A percentile compares a stretch with the other conserved stretches of the same genome.
Conservation (phyloP, 1,284 basidiomycete species). For the Farysia itapuensis region DNA sequence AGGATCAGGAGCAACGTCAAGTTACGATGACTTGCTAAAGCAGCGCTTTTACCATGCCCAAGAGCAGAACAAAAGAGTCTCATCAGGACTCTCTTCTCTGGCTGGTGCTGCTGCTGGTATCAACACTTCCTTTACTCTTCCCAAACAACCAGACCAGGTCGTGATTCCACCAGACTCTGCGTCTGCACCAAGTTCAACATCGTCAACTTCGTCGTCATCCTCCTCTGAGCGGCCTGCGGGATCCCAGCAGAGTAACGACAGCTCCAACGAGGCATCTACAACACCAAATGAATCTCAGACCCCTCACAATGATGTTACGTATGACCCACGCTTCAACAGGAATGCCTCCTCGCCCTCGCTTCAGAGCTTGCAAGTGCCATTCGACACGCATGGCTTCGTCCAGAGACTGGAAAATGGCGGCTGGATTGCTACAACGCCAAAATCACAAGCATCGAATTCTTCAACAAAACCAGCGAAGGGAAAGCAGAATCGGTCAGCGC, state of each 20-base stretch:
- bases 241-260: constrained; percentile 1
- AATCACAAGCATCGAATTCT: constrained; percentile 6
- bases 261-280: too few species aligned
- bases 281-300: too few species aligned
- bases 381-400: constrained; percentile 53
- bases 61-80: constrained; percentile 38
- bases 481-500: constrained; percentile 14
- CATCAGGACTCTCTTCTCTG: constrained; percentile 18
- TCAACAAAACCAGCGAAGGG: constrained; percentile 5
- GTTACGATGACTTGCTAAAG: constrained; percentile 44
- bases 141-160: constrained; percentile 4
- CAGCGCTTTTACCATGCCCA: constrained; percentile 51
- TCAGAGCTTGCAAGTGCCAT: constrained; percentile 43
- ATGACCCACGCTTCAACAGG: constrained; percentile 13
- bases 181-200: neutral
- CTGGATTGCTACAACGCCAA: constrained; percentile 24
- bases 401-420: constrained; percentile 47
- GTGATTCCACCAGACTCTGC: constrained; percentile 5
- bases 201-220: constrained; percentile 4
- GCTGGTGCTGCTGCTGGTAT: constrained; percentile 15
- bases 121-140: constrained; percentile 26
- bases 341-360: constrained; percentile 20
- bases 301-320: constrained; percentile 10
- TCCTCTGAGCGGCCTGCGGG: constrained; percentile 3
- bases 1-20: constrained; percentile 2